Evolutionary conservation across 257 asterid species (phyloP), one percentile per base, ranked within the genome.

Genomic region (Agastache rugosa): DNA sequence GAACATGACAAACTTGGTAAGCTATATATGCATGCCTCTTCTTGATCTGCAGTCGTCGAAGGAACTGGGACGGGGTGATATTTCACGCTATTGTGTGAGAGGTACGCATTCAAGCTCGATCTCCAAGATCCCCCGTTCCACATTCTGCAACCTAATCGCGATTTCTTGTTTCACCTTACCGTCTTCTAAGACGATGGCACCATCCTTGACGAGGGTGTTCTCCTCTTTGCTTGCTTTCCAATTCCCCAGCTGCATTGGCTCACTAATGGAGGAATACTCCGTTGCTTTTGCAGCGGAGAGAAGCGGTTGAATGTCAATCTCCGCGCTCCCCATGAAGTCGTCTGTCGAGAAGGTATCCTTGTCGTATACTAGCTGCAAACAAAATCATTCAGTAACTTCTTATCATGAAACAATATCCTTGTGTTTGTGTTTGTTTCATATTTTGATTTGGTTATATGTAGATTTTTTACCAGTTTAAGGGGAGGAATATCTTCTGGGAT

Each of bases 321-420:
- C 98, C 2, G 97, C 96, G 29, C 89, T 91, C 62, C 98, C 98
- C 98, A 93, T 93, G 67, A 88, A 93, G 77, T 91, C 98, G 20
- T 93, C 98, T 0, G 97, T 82, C 1, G 96, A 82, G 84, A 93
- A 93, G 1, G 89, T 91, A 67, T 93, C 98, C 83, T 91, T 93
- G 83, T 93, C 98, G 54, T 89, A 93, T 12, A 93, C 98, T 61
- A 82, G 80, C 98, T 93, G 91, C 75, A 31, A 31, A 31, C 6
- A 5, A 31, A 29, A 4, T 31, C 37, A 31, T 31, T 31, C 37
- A 31, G 5, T 31, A 31, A 31, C 37, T 31, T n/a, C n/a, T n/a
- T n/a, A n/a, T n/a, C n/a, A 3, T 27, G 31, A 27, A 27, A 27
- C 31, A 27, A 27, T 27, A 27, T 27, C 31, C 1, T 27, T 27